Percentiles rank a stretch among this genome's conserved stretches.
Conservation (phyloP, 305 asterid genomes). For the Solanum hybrid region DNA sequence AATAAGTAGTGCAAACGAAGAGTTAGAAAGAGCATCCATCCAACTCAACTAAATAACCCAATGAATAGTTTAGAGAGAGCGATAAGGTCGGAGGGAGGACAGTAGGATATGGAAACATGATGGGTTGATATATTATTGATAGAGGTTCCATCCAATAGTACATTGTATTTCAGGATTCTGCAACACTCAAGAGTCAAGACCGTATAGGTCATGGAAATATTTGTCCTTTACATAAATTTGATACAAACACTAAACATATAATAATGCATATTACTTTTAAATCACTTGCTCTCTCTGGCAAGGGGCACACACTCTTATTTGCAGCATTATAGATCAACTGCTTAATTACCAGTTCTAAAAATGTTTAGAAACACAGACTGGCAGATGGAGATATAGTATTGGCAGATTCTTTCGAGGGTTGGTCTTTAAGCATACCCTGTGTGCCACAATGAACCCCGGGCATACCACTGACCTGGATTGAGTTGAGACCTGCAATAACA, state of each 20-base stretch:
- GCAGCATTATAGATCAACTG: neutral
- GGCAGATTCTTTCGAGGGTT: slow-evolving; percentile 20
- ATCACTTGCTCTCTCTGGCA: neutral
- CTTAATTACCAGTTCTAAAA: neutral
- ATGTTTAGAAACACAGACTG: slow-evolving; percentile 41
- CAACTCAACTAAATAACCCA: neutral
- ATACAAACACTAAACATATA: neutral
- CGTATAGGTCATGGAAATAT: neutral
- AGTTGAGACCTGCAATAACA: neutral
- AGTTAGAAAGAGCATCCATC: neutral
- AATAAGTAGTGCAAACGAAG: neutral
- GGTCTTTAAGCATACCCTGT: slow-evolving; percentile 28
- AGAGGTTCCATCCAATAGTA: neutral
- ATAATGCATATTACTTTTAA: neutral
- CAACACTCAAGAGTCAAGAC: neutral
- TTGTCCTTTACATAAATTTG: neutral
- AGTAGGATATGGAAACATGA: neutral
- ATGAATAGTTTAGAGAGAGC: neutral
- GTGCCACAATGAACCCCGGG: slow-evolving; percentile 26
- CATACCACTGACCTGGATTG: neutral
- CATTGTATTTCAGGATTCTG: neutral
- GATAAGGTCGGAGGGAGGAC: neutral
- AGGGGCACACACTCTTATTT: neutral
- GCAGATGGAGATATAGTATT: slow-evolving; percentile 35
- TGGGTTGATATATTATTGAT: neutral